Base-by-base conservation (phyloP, 208 protist genomes). In the Leishmania mexicana region DNA sequence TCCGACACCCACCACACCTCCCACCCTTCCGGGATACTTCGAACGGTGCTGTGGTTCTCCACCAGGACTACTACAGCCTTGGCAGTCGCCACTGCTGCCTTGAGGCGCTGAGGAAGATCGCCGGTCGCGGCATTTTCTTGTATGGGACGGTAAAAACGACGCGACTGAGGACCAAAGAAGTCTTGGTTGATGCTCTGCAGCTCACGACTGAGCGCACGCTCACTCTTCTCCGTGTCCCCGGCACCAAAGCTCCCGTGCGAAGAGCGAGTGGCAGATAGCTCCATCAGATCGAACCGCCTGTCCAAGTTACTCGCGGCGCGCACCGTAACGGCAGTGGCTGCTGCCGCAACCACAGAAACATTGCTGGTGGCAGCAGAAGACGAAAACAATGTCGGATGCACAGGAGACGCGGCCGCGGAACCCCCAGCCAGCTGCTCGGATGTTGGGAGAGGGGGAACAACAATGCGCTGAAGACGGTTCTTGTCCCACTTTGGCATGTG, bases 401-500 rank as follows among this genome's bases (percentile, higher is more conserved):
- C 54, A n/a, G 53, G 24, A 31, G 57, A 64, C 17, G 75, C 17
- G 3, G 71, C 76, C 1, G 38, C 62, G 8, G 2, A 31, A 54
- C 24, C 28, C 10, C 8, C 35, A 24, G 35, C 38, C 7, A 65
- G 19, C 3, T 75, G 8, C 7, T 31, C 19, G 1, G 65, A 7
- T 54, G 45, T 70, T 3, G 77, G 81, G 19, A 79, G 76, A 24
- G 84, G 76, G 0, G 92, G 92, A 7, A 96, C 73, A 42, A 92
- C 86, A 17, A 94, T 53, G 42, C 90, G 88, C 72, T 93, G 89
- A 21, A 94, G 76, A 65, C 93, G 87, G 73, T 89, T 91, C 78
- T 94, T 93, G 68, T 93, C 83, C 90, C 90, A 95, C 76, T 93
- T 96, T 7, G 93, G 90, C 73, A 96, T 92, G 78, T 96, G 89